Evolutionary conservation across 2,329 filamentous ascomycete genomes (phyloP), one percentile per base, ranked within the genome.

Genomic region (Shiraia bambusicola): DNA sequence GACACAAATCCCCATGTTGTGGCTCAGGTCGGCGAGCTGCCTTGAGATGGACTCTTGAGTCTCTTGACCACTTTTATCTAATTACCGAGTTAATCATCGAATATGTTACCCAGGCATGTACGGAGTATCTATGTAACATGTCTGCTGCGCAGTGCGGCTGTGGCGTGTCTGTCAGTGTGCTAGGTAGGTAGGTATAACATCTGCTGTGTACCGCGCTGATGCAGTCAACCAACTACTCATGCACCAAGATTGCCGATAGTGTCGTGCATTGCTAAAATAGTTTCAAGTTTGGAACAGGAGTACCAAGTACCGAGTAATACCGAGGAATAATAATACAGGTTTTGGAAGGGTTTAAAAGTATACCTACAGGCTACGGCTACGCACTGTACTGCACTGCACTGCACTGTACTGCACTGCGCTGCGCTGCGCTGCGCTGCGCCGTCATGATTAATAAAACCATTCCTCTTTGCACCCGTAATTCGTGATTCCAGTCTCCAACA

Each of bases 21-120:
- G 60, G 58, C 42, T 60, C 57, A 61, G 48, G 59, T 64, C 60
- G 60, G 56, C 60, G 60, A 64, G 13, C 7, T 35, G 17, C 9
- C 13, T 24, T 34, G 3, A n/a, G 22, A 24, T 4, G 16, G 16
- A 12, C 5, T 10, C 9, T 9, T n/a, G 1, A 10, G 16, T 22
- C 24, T 16, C 31, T 16, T 34, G 31, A 9, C 31, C n/a, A n/a
- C n/a, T 16, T 12, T 22, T 22, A 17, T 19, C 7, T 12, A 22
- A 9, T 6, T 24, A 22, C 8, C 22, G 13, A n/a, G n/a, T n/a
- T n/a, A n/a, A n/a, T n/a, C n/a, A n/a, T n/a, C 19, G 26, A 13
- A n/a, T 14, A 17, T 22, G 34, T n/a, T 26, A 37, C 14, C 25
- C 8, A 17, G 24, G 26, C 13, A n/a, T n/a, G 15, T 7, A 12